Evolutionary conservation across 129 eudicot species (phyloP).

Genomic region (Oenanthe sinensis): DNA sequence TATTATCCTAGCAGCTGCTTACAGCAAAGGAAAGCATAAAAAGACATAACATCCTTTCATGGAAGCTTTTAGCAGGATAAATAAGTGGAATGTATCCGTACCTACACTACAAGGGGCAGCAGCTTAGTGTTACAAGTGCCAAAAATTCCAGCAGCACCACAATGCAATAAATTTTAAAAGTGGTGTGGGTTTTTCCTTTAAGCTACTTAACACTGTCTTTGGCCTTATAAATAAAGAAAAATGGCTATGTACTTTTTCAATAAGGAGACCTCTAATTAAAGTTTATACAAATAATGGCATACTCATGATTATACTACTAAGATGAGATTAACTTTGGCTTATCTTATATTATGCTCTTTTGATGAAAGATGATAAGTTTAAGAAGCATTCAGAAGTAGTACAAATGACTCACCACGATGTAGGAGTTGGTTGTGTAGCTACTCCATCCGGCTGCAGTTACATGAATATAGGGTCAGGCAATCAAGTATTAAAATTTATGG

Average conservation of each 20-base stretch:
- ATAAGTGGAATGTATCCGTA: not conserved
- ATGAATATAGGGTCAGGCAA: conserved; percentile 15
- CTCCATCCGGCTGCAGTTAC: conserved; percentile 61
- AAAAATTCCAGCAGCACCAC: not conserved
- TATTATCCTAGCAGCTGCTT: not conserved
- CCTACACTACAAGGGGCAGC: not conserved
- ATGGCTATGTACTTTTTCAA: not conserved
- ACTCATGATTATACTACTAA: not conserved
- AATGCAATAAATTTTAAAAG: not conserved
- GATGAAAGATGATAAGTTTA: not conserved
- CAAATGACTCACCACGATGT: conserved; percentile 71
- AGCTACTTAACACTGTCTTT: not conserved
- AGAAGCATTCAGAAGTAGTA: not conserved
- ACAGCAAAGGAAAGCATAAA: not conserved
- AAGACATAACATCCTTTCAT: not conserved
- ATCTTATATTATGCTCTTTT: not conserved
- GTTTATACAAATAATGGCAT: not conserved
- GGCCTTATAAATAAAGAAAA: not conserved
- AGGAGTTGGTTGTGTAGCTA: conserved; percentile 69
- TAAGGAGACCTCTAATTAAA: not conserved
- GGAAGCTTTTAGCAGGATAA: not conserved
- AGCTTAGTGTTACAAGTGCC: not conserved
- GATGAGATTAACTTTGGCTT: too few relatives aligned
- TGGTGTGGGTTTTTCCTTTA: not conserved
- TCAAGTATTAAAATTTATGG: not conserved